Base-by-base conservation (phyloP, 179 eudicot genomes). In the Monotropa hypopitys region DNA sequence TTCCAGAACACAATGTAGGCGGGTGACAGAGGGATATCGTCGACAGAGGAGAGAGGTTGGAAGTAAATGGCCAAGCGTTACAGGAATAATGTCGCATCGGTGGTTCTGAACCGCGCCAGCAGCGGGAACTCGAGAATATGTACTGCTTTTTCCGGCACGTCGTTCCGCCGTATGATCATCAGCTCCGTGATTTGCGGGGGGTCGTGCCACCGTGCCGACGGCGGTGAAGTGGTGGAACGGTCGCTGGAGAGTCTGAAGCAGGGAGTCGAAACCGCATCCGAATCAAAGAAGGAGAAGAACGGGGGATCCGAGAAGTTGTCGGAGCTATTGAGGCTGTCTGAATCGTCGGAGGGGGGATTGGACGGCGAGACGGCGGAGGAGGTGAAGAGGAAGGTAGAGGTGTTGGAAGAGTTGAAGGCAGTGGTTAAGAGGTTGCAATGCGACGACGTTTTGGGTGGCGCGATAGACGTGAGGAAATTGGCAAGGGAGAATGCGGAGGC, bases 401-500 rank as follows among this genome's bases (percentile, higher is more conserved):
- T 81, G 45, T 73, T 90, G 7, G 90, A 86, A 79, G 88, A 86
- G 86, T 49, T 92, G 79, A 84, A 86, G 76, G 61, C 13, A 45
- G 90, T 86, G 69, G 98, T 85, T 76, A 85, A 62, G 76, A 65
- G 74, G 72, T 68, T 94, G 63, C 88, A 83, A 63, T 72, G 78
- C 67, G 89, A 77, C 68, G 77, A 35, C 15, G 81, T 76, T 61
- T 75, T 70, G 78, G 83, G 81, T 83, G 96, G 89, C 3, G 96
- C 97, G 15, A 79, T 77, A 12, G 75, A 82, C 20, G 90, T 92
- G 2, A 83, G 98, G 84, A 79, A 84, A 79, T 80, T 88, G 20
- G 85, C 94, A 0, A 94, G 88, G 75, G 98, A 89, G 46, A 88
- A 88, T 73, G 51, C 82, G 5, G 87, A 85, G 18, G 97, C 96